Evolutionary conservation across 768 basidiomycete species (phyloP).

Genomic region (Mycena albidolilacea): DNA sequence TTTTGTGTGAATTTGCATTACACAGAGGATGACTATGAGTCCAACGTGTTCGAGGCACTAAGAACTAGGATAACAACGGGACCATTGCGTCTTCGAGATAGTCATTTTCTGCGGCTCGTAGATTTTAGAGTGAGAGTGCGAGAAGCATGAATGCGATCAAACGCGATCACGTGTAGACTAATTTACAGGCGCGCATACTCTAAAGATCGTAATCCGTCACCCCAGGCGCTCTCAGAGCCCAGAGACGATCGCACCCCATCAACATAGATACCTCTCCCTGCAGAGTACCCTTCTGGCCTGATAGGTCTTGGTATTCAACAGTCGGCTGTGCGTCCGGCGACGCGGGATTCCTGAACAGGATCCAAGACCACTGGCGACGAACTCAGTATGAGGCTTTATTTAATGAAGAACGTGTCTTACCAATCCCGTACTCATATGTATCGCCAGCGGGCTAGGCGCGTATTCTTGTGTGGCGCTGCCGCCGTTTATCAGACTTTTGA

Average conservation of each 20-base stretch:
- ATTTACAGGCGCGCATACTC: not conserved
- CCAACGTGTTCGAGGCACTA: too few relatives aligned
- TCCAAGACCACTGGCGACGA: conserved; percentile 35
- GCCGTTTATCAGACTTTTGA: conserved; percentile 52
- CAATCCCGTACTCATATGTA: conserved; percentile 62
- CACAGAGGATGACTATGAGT: too few relatives aligned
- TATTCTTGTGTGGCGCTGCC: conserved; percentile 49
- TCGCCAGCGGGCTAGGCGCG: conserved; percentile 51
- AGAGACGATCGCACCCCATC: conserved; percentile 38
- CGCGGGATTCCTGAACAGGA: conserved; percentile 43
- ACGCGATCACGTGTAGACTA: conserved; percentile 23
- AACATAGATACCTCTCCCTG: conserved; percentile 35
- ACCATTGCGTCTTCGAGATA: too few relatives aligned
- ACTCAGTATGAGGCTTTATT: conserved; percentile 35
- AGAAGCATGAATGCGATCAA: too few relatives aligned
- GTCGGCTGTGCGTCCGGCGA: conserved; percentile 32
- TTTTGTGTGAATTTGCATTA: too few relatives aligned
- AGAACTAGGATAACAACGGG: too few relatives aligned
- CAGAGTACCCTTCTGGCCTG: conserved; percentile 20
- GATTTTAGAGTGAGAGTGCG: too few relatives aligned
- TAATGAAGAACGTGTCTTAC: conserved; percentile 41
- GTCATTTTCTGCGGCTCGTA: too few relatives aligned
- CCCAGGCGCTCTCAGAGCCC: conserved; percentile 45
- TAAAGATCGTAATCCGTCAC: conserved; percentile 28
- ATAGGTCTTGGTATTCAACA: conserved; percentile 33